Evolutionary conservation across 2,329 filamentous ascomycete species (phyloP).

Genomic region (Penicillium sp.): DNA sequence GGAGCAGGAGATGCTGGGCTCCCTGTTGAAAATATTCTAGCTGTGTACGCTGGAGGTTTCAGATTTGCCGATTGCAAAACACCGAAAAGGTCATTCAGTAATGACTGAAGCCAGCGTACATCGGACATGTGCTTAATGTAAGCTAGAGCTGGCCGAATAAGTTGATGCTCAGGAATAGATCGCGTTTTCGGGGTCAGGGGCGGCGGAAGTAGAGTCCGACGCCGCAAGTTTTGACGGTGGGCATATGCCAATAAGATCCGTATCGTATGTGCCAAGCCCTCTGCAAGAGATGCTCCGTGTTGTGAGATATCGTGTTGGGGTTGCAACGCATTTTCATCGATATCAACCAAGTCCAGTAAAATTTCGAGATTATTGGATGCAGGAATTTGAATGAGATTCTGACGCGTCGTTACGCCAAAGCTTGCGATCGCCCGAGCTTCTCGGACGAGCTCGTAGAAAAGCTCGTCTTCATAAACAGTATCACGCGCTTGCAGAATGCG

Average conservation of each 20-base stretch:
- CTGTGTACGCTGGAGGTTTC: conserved; percentile 24
- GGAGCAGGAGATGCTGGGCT: conserved; percentile 7
- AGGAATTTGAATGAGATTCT: conserved; percentile 56
- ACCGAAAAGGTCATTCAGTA: conserved; percentile 31
- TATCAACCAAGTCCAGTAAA: conserved; percentile 64
- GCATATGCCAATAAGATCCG: conserved; percentile 75
- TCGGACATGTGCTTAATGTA: conserved; percentile 51
- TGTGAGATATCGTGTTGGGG: conserved; percentile 26
- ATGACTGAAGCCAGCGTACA: conserved; percentile 34
- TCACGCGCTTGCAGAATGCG: conserved; percentile 45
- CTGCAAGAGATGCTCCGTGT: conserved; percentile 52
- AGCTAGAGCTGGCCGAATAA: conserved; percentile 59
- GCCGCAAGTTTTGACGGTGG: conserved; percentile 69
- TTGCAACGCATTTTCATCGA: conserved; percentile 44
- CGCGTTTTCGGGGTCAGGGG: conserved; percentile 54
- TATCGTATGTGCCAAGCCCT: conserved; percentile 64
- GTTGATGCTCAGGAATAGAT: conserved; percentile 51
- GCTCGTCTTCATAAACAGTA: conserved; percentile 62
- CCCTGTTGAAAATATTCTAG: conserved; percentile 28
- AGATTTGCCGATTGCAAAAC: conserved; percentile 36
- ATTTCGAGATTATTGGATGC: conserved; percentile 57
- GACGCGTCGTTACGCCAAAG: conserved; percentile 66
- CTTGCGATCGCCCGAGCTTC: conserved; percentile 73
- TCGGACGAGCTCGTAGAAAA: conserved; percentile 84
- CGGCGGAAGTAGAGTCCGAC: conserved; percentile 62